Conservation (phyloP, 2,329 filamentous ascomycete genomes). For the Diaporthe vexans region DNA sequence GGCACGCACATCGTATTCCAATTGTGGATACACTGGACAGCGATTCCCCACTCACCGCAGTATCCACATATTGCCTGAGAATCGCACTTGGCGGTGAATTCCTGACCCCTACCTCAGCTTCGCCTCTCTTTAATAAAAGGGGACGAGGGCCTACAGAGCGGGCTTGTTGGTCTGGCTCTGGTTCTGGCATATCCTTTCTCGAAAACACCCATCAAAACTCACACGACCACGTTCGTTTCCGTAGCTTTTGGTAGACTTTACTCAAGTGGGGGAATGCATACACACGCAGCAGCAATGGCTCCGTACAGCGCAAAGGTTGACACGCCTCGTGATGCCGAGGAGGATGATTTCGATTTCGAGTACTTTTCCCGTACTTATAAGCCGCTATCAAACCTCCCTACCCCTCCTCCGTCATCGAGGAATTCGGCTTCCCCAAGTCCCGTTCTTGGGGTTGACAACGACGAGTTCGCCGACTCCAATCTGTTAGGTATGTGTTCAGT, state of each 20-base stretch:
- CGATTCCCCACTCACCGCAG: constrained; percentile 38
- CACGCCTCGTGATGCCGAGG: constrained; percentile 50
- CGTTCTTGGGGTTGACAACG: constrained; percentile 58
- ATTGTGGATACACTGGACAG: constrained; percentile 38
- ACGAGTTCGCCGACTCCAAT: constrained; percentile 58
- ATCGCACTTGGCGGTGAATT: constrained; percentile 42
- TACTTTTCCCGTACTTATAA: constrained; percentile 74
- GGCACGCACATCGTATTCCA: constrained; percentile 39
- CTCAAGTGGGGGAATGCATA: constrained; percentile 31
- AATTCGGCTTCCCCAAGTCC: constrained; percentile 61
- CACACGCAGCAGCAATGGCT: constrained; percentile 39
- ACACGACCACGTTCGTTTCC: constrained; percentile 39
- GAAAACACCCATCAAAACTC: constrained; percentile 16
- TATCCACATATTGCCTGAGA: constrained; percentile 42
- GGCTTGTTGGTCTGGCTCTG: constrained; percentile 19
- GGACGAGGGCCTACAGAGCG: constrained; percentile 27
- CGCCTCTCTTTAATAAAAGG: constrained; percentile 39
- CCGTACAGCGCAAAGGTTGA: constrained; percentile 37
- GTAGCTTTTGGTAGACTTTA: constrained; percentile 42
- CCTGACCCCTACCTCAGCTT: constrained; percentile 36
- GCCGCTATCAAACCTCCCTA: constrained; percentile 77
- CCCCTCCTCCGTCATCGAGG: constrained; percentile 71
- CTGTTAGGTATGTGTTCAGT: constrained; percentile 54
- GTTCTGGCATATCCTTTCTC: not conserved
- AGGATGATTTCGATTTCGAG: constrained; percentile 64